Base-by-base conservation (phyloP, 2,329 filamentous ascomycete species). In the Akanthomyces dipterigenus region DNA sequence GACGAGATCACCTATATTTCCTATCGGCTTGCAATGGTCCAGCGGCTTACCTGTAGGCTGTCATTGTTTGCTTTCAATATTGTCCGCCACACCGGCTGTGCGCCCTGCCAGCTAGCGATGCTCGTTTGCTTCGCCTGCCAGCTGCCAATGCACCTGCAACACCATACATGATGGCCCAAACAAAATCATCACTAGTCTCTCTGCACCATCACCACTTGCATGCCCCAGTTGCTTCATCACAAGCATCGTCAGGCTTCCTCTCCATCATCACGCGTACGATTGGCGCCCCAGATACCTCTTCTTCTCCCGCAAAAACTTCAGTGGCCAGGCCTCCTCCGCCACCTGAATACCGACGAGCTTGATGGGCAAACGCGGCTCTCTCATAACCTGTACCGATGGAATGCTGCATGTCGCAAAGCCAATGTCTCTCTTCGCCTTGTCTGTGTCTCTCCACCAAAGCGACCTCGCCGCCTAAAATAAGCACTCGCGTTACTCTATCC, bases 351-450 rank as follows among this genome's bases (percentile, higher is more conserved):
- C 43, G 16, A 14, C 9, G 22, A n/a, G 50, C 51, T 54, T 36
- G 34, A 40, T 36, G 51, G 7, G 31, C 31, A 34, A 34, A 34
- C 31, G 2, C 51, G 36, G 31, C n/a, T 24, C 24, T 49, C 14
- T 18, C 48, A 51, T 8, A 50, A 22, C 26, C 7, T 50, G 8
- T 24, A 4, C 45, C 26, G 48, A 20, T 49, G 55, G 45, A 50
- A 58, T 55, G 54, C 38, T 55, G 40, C 54, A 55, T 58, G 55
- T 58, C 55, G 43, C 45, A 58, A 58, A 58, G 45, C 45, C 55
- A 58, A 40, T 45, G 38, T 43, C 38, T 45, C 49, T 34, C 49
- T 18, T 20, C 45, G 45, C 55, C 20, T 40, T 20, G n/a, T n/a
- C n/a, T n/a, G n/a, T 38, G 55, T 38, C 55, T 48, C 55, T 48